Base-by-base conservation (phyloP, 306 rosid species). In the Dalbergia cochinchinensis region DNA sequence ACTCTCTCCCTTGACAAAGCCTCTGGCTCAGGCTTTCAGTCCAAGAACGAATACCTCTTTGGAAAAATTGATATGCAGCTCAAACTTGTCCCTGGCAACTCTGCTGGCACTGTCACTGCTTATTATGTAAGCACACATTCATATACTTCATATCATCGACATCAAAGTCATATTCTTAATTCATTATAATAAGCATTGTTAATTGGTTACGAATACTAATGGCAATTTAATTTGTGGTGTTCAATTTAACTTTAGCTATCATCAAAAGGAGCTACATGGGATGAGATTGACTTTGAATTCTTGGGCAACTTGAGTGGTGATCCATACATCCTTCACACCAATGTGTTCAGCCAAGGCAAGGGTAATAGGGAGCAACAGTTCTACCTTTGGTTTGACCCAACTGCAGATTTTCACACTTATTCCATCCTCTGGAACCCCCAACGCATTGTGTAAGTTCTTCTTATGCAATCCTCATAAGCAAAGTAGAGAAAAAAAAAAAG, bases 301-400 rank as follows among this genome's bases (percentile, higher is more conserved):
- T 71, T 92, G 82, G 97, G 97, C 0, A 92, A 92, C 68, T 12
- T 80, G 67, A 88, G 87, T 34, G 94, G 93, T 10, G 93, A 92
- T 1, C 97, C 97, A 0, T 88, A 92, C 69, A 84, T 81, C 11
- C 74, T 92, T 31, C 92, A 92, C 59, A 90, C 94, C 65, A 90
- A 90, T 75, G 86, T 92, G 19, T 88, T 73, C n/a, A 87, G 82
- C 57, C 90, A 90, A 68, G 97, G 94, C 35, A 88, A 87, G 18
- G 97, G 97, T n/a, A 82, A 87, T 11, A 92, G 92, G 75, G 94
- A 92, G 81, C 97, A 92, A 69, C 97, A 92, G 3, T 92, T 90
- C 73, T 79, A 82, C 26, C 82, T 92, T 2, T 92, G 93, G 97
- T 90, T 92, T 22, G 94, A 92, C 74, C 97, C 97, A 18, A 88